Percentiles rank a stretch among this genome's conserved stretches.
phyloP scores from a whole-genome alignment of 768 basidiomycete genomes.

The Thelephora ganbajun region DNA sequence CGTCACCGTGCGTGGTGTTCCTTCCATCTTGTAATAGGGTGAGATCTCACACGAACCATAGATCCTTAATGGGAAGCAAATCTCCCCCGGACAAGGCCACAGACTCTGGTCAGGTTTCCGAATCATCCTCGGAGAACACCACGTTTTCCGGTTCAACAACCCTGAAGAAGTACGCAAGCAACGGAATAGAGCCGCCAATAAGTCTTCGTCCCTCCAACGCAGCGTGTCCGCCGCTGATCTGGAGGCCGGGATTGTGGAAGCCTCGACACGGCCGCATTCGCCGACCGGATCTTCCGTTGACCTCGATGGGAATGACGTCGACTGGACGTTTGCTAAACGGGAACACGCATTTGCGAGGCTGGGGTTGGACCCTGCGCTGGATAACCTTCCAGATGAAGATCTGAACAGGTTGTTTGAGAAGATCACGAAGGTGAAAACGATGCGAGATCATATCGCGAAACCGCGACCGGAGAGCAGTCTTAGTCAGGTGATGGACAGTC shows the following conservation, averaged over 20 bases:
- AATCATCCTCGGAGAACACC: constrained; percentile 92
- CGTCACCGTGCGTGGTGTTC: constrained; percentile 48
- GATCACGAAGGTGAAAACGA: constrained; percentile 82
- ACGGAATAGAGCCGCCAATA: constrained; percentile 66
- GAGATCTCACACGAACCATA: constrained; percentile 17
- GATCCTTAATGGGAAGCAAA: constrained; percentile 92
- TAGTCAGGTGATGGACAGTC: constrained; percentile 35
- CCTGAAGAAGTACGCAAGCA: constrained; percentile 90
- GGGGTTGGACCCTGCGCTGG: constrained; percentile 78
- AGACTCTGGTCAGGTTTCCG: constrained; percentile 91
- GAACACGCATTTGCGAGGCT: constrained; percentile 84
- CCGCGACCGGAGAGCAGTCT: constrained; percentile 84
- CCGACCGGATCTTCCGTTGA: constrained; percentile 56
- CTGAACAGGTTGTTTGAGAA: constrained; percentile 89
- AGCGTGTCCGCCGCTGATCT: constrained; percentile 55
- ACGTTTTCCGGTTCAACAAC: constrained; percentile 96
- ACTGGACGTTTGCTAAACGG: constrained; percentile 95
- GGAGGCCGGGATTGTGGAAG: constrained; percentile 30
- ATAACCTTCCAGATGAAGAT: constrained; percentile 90
- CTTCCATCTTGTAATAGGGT: not conserved
- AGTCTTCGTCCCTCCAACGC: constrained; percentile 46
- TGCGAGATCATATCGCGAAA: constrained; percentile 69
- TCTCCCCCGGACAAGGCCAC: constrained; percentile 59
- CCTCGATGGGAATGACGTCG: constrained; percentile 45
- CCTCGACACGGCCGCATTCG: constrained; percentile 60